phyloP scores from a whole-genome alignment of 2,329 filamentous ascomycete species.

The Lecanoromycetidae sp. region DNA sequence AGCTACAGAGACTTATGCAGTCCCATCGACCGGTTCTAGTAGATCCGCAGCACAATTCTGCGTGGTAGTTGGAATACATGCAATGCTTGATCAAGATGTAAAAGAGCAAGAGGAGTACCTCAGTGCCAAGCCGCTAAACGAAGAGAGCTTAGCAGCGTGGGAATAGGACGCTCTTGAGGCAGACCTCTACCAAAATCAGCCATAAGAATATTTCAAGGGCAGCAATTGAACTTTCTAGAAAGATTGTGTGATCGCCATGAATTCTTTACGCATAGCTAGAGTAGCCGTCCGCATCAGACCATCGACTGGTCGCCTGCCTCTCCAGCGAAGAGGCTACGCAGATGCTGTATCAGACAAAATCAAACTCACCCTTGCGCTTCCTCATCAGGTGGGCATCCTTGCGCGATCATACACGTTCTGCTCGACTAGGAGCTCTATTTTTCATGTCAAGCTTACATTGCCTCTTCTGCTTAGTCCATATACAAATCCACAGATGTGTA shows the following conservation, averaged over 20 bases:
- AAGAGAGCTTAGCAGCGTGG: too few relatives aligned
- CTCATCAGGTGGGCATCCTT: slow-evolving; percentile 64
- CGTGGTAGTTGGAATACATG: too few relatives aligned
- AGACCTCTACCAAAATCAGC: too few relatives aligned
- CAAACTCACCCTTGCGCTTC: slow-evolving; percentile 94
- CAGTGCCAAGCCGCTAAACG: too few relatives aligned
- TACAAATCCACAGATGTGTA: slow-evolving; percentile 63
- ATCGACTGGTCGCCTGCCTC: slow-evolving; percentile 58
- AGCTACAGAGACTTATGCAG: too few relatives aligned
- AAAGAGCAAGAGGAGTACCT: too few relatives aligned
- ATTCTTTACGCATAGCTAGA: slow-evolving; percentile 84
- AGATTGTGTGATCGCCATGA: slow-evolving; percentile 52
- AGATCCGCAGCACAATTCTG: too few relatives aligned
- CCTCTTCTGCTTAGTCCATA: slow-evolving; percentile 41
- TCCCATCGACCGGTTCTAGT: too few relatives aligned
- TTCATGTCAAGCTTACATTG: slow-evolving; percentile 14
- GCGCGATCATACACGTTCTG: too few relatives aligned
- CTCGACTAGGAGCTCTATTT: not conserved
- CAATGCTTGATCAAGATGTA: too few relatives aligned
- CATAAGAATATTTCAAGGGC: not conserved
- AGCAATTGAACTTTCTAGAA: not conserved
- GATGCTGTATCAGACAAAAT: slow-evolving; percentile 85
- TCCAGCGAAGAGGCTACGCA: slow-evolving; percentile 84
- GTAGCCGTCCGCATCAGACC: slow-evolving; percentile 75
- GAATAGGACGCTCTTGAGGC: too few relatives aligned